Conservation (phyloP, 441 rosid species). For the Syzygium syzygioides region DNA sequence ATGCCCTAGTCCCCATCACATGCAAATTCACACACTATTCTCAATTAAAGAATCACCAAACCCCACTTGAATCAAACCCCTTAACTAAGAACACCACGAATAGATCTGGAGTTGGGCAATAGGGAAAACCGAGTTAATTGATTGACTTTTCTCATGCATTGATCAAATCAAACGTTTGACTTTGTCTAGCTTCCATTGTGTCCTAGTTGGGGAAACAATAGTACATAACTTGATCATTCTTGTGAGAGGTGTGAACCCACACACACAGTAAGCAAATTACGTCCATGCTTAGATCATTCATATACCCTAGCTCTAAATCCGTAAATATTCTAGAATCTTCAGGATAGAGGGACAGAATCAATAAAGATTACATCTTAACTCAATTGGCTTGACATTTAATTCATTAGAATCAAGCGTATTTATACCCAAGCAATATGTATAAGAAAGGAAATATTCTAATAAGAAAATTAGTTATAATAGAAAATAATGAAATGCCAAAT, state of each 20-base stretch:
- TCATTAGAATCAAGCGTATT: neutral
- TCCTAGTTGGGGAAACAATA: neutral
- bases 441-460: neutral
- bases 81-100: neutral
- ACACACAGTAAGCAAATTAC: neutral
- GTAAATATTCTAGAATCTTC: neutral
- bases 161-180: neutral
- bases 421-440: neutral
- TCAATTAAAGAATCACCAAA: neutral
- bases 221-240: neutral
- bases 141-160: neutral
- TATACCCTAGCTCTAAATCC: neutral
- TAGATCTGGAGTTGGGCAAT: neutral
- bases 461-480: neutral
- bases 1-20: neutral
- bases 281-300: neutral
- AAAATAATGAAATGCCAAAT: neutral
- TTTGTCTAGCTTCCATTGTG: neutral
- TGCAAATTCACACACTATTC: neutral
- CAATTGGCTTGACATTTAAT: neutral
- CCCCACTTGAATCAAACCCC: neutral
- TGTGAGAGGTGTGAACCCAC: neutral
- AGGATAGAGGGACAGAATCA: neutral
- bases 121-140: neutral
- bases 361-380: neutral